Evolutionary conservation across 805 yeast species (phyloP), one percentile per base, ranked within the genome.

Genomic region (Cyberlindnera petersonii): DNA sequence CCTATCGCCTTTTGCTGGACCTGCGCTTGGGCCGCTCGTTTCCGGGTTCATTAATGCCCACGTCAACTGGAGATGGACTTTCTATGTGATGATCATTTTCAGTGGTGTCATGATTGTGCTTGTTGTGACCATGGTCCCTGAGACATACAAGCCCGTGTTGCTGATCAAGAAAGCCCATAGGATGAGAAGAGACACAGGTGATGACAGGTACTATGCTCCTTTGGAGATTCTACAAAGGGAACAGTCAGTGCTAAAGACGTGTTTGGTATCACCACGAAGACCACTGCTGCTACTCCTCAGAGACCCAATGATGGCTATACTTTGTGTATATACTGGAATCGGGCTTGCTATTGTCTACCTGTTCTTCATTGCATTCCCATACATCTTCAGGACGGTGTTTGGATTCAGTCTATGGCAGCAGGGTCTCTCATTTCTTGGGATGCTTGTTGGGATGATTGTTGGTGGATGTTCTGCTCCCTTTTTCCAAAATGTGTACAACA

Each of bases 61-160:
- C 31, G 53, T 61, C 19, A 54, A 64, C 33, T 83, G 85, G 79
- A 70, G 82, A 56, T 85, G 93, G 93, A 74, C 79, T 13, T 83
- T 82, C 51, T 74, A 74, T 49, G 72, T 78, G 8, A 60, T 82
- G 51, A 60, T 81, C 16, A 77, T 83, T n/a, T 75, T 78, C 47
- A 72, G 79, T 46, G 85, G 80, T 4, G 69, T 73, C 2, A 65
- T 77, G 48, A 66, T 78, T 44, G 60, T 59, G 40, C 64, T 64
- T 54, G 72, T 64, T 11, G 60, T 55, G 5, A 46, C 65, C 47
- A 74, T 67, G 28, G 75, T 71, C 44, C 82, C 72, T 4, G 96
- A 86, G 61, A 86, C 86, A 1, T 79, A 79, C 55, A 71, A 65
- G 19, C 79, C 80, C 1, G 62, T 74, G 4, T 52, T 78, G 24